phyloP scores from a whole-genome alignment of 352 stramenopile genomes.

The Peronospora farinosa region DNA sequence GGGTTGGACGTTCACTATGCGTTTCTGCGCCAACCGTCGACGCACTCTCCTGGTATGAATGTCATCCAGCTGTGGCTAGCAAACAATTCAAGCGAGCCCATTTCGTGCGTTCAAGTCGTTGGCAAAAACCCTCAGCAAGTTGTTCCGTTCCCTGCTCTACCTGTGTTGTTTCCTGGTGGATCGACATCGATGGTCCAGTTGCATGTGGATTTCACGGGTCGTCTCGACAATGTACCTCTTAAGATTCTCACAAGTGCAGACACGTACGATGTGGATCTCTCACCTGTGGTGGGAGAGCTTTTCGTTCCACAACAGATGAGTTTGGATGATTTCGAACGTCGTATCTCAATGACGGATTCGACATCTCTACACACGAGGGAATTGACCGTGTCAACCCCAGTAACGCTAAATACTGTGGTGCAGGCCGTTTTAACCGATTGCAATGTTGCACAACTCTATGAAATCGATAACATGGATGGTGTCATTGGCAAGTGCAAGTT shows the following conservation, averaged over 20 bases:
- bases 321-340: conserved; percentile 64
- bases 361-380: conserved; percentile 55
- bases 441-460: conserved; percentile 67
- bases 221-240: conserved; percentile 60
- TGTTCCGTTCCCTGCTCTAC: conserved; percentile 75
- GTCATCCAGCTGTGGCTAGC: conserved; percentile 63
- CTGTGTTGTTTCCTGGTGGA: conserved; percentile 74
- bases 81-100: conserved; percentile 58
- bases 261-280: conserved; percentile 51
- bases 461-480: conserved; percentile 66
- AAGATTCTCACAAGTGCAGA: conserved; percentile 51
- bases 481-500: conserved; percentile 66
- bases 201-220: conserved; percentile 76
- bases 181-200: conserved; percentile 70
- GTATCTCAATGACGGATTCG: conserved; percentile 50
- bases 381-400: conserved; percentile 39
- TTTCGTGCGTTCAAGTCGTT: conserved; percentile 45
- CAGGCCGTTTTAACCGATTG: conserved; percentile 49
- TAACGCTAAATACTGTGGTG: conserved; percentile 46
- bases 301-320: conserved; percentile 66
- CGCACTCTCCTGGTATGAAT: conserved; percentile 59
- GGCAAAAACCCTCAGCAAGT: conserved; percentile 42
- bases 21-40: conserved; percentile 56
- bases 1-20: conserved; percentile 62
- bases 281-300: conserved; percentile 56